Percentiles rank a stretch among this genome's conserved stretches.
These are phyloP conservation scores for Pseudopediastrum boryanum DNA, from an alignment of 139 green algal species.

Conservation along the genomic window DNA sequence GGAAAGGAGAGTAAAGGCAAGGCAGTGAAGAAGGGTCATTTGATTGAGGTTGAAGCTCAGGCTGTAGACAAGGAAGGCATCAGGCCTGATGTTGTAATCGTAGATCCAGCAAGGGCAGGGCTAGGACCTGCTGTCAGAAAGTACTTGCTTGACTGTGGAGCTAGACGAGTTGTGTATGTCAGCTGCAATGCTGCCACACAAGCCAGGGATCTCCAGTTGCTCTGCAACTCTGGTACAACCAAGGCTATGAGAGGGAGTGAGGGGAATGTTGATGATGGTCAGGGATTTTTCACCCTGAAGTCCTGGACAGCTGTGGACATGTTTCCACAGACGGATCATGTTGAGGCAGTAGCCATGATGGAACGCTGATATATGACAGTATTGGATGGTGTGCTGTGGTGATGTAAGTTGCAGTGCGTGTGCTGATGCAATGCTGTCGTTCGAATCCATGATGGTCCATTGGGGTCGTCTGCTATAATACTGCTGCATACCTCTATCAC, in stretches of 20 bases:
- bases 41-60: too few species aligned
- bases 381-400: too few species aligned
- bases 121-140: conserved; percentile 61
- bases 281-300: conserved; percentile 49
- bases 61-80: too few species aligned
- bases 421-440: too few species aligned
- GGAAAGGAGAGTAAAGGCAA: too few species aligned
- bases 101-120: conserved; percentile 83
- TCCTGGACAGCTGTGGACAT: conserved; percentile 69
- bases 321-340: conserved; percentile 79
- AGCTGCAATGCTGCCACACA: conserved; percentile 82
- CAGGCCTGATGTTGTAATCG: conserved; percentile 55
- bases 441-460: too few species aligned
- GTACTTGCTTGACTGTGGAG: conserved; percentile 57
- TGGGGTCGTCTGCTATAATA: too few species aligned
- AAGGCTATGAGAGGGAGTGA: background rate
- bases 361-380: too few species aligned
- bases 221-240: conserved; percentile 35
- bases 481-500: too few species aligned
- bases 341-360: conserved; percentile 73
- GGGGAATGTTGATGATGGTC: background rate
- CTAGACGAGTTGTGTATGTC: conserved; percentile 86
- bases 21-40: too few species aligned
- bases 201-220: conserved; percentile 62
- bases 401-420: too few species aligned